Evolutionary conservation across 257 asterid species (phyloP).

Genomic region (Solanum pinnatisectum): DNA sequence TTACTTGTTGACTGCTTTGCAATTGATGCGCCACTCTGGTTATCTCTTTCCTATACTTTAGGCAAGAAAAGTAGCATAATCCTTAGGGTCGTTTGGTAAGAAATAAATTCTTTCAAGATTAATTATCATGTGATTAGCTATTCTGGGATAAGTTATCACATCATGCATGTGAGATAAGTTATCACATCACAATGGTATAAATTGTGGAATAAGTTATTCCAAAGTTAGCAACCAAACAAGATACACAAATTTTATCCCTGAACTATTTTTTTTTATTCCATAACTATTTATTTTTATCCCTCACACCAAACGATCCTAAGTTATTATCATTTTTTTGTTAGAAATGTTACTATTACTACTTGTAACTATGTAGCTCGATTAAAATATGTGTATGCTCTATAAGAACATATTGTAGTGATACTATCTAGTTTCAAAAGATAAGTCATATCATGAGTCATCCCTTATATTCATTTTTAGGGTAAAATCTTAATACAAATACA

Average conservation of each 20-base stretch:
- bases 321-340: no score
- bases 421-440: neutral
- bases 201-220: neutral
- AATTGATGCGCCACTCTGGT: neutral
- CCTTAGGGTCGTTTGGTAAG: neutral
- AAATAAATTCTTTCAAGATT: no score
- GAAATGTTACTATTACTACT: neutral
- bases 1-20: neutral
- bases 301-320: neutral
- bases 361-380: neutral
- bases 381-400: neutral
- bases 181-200: neutral
- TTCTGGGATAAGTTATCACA: no score
- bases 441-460: neutral
- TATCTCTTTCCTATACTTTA: neutral
- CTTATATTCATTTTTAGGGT: neutral
- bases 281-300: no score
- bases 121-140: no score
- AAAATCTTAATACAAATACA: neutral
- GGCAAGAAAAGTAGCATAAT: neutral
- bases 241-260: no score
- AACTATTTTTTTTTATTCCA: no score
- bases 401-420: neutral
- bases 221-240: no score
- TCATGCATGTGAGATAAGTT: neutral